A percentile compares a stretch with the other conserved stretches of the same genome.
Conservation (phyloP, 441 rosid species). For the Pelargonium cotyledonis region DNA sequence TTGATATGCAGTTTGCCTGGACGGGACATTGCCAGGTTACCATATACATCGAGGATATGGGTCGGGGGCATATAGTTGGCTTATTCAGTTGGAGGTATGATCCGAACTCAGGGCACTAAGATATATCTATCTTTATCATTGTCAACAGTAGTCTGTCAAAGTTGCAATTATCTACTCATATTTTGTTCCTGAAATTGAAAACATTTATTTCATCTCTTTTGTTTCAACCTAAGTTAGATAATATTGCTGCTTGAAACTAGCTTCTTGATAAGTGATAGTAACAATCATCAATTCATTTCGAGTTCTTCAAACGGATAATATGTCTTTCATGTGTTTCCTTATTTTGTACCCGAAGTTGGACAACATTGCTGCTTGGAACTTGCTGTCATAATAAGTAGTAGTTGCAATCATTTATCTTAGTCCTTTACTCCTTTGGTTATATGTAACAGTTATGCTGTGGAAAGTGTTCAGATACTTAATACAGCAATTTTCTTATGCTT, state of each 20-base stretch:
- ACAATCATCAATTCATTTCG: no score
- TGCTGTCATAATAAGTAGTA: background rate
- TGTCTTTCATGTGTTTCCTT: no score
- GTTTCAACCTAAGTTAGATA: background rate
- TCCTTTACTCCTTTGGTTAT: no score
- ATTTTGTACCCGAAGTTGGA: no score
- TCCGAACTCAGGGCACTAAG: background rate
- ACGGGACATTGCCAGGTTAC: slow-evolving; percentile 68
- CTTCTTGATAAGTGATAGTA: background rate
- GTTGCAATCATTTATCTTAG: no score
- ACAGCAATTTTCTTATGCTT: no score
- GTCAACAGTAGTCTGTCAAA: background rate
- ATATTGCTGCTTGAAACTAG: background rate
- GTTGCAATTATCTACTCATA: background rate
- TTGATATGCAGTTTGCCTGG: slow-evolving; percentile 46
- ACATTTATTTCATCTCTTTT: background rate
- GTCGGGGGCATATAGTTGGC: slow-evolving; percentile 57
- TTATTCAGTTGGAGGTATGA: slow-evolving; percentile 55
- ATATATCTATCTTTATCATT: background rate
- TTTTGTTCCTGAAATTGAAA: background rate
- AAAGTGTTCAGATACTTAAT: no score
- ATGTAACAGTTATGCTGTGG: no score
- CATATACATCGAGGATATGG: slow-evolving; percentile 54
- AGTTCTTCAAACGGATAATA: no score
- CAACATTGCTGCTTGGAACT: background rate